Conservation (phyloP, 192 early-diverging fungal species). For the Coemansia sp. region DNA sequence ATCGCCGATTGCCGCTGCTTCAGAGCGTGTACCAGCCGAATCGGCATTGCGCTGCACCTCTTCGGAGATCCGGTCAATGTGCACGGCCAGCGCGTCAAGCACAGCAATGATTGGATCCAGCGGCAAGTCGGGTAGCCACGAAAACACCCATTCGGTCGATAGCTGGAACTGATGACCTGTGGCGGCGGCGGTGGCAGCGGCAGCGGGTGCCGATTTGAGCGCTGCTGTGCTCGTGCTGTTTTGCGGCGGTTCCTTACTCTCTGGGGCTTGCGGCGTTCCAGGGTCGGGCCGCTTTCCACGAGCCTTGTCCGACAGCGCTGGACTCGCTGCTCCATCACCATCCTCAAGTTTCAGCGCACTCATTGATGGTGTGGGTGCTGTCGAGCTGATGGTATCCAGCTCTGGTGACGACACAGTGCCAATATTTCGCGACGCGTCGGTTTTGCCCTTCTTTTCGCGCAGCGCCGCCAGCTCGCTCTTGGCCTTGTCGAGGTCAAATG, state of each 20-base stretch:
- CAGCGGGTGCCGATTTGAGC: background rate
- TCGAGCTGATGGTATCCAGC: background rate
- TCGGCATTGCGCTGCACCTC: constrained; percentile 58
- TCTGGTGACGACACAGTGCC: constrained; percentile 8
- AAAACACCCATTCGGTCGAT: constrained; percentile 45
- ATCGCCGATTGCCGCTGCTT: constrained; percentile 3
- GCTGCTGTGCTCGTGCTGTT: background rate
- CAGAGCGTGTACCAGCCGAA: background rate
- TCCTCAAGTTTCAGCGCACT: background rate
- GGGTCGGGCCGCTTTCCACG: constrained; percentile 65
- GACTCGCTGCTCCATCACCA: constrained; percentile 23
- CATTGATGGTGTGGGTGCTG: background rate
- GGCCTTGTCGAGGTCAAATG: constrained; percentile 66
- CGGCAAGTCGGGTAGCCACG: constrained; percentile 68
- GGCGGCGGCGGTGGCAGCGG: background rate
- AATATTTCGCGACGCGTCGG: constrained; percentile 30
- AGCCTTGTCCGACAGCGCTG: constrained; percentile 69
- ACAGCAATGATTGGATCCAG: constrained; percentile 64
- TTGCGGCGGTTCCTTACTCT: constrained; percentile 1
- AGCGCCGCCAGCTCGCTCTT: constrained; percentile 53
- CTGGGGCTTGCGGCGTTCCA: background rate
- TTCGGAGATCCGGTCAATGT: constrained; percentile 61
- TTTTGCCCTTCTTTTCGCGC: constrained; percentile 51
- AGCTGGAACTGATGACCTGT: constrained; percentile 32
- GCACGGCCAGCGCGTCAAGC: constrained; percentile 61